Evolutionary conservation across 495 filamentous ascomycete species (phyloP), one percentile per base, ranked within the genome.

Genomic region (Thermothielavioides terrestris): DNA sequence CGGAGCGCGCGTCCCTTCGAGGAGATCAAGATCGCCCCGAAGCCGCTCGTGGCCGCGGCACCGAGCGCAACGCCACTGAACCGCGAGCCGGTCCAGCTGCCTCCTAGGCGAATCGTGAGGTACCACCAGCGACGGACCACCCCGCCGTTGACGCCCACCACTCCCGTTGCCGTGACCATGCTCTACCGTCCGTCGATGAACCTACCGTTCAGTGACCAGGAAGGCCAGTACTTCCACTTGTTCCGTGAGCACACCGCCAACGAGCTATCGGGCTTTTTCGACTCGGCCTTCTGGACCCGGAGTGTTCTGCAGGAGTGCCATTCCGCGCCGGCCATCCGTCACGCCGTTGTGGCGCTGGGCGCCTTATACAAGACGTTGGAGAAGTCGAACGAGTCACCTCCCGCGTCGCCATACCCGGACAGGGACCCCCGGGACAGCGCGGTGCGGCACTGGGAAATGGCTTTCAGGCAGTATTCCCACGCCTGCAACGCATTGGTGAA

Each of bases 341-440:
- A 86, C 61, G 80, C 83, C 7, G 73, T 84, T 1, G 70, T 84
- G 12, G 82, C 81, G 32, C 64, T 86, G 22, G 78, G 79, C 40
- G 77, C 80, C 1, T 64, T 83, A 21, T 83, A 84, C 50, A 78
- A 82, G 55, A 78, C 76, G 3, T 63, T 83, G 37, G 70, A 76
- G 62, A 72, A 74, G 63, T 63, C 70, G 44, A 65, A 70, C 51
- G 70, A 77, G 58, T 68, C 75, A n/a, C 70, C 70, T 15, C 67
- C 66, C 0, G 46, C 57, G n/a, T 71, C 72, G 2, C 72, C 68
- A 10, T 51, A 58, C 28, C 61, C 56, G 6, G 45, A 60, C n/a
- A 15, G 43, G 1, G 60, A 68, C 26, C 55, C 51, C 7, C 39
- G 39, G 22, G 69, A 75, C 39, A 59, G 55, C 40, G 67, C 68